Evolutionary conservation across 805 yeast species (phyloP).

Genomic region (Metschnikowia sp.): DNA sequence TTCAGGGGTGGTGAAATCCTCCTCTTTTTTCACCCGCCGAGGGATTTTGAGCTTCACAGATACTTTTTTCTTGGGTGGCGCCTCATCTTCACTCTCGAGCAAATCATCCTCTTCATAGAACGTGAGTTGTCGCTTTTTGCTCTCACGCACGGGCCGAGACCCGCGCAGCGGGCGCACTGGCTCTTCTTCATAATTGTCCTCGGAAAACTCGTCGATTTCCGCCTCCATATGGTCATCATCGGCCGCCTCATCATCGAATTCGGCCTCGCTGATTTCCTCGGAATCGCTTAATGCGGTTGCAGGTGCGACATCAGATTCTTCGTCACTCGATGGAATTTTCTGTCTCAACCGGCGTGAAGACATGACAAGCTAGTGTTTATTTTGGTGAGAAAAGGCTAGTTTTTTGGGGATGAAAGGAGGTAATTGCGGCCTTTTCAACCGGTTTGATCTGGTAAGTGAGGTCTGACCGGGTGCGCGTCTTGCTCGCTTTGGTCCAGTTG

Average conservation of each 20-base stretch:
- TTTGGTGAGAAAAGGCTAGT: not conserved
- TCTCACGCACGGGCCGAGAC: conserved; percentile 20
- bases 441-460: too few species aligned
- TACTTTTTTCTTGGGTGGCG: conserved; percentile 16
- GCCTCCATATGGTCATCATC: conserved; percentile 6
- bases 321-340: conserved; percentile 12
- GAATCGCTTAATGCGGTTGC: conserved; percentile 10
- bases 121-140: conserved; percentile 35
- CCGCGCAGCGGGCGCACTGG: conserved; percentile 8
- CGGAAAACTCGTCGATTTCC: conserved; percentile 8
- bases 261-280: conserved; percentile 15
- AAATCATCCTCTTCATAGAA: conserved; percentile 37
- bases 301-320: conserved; percentile 11
- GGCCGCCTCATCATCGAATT: conserved; percentile 11
- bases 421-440: too few species aligned
- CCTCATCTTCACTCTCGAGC: conserved; percentile 27
- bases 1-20: conserved; percentile 37
- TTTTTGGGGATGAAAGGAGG: too few species aligned
- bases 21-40: conserved; percentile 9
- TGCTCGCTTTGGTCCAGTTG: too few species aligned
- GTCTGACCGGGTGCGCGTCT: too few species aligned
- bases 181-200: conserved; percentile 10
- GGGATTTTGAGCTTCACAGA: conserved; percentile 15
- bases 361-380: not conserved
- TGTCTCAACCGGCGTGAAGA: conserved; percentile 7